Percentiles rank a stretch among this genome's conserved stretches.
Conservation (phyloP, 1,284 basidiomycete species). For the Heterobasidion annosum region DNA sequence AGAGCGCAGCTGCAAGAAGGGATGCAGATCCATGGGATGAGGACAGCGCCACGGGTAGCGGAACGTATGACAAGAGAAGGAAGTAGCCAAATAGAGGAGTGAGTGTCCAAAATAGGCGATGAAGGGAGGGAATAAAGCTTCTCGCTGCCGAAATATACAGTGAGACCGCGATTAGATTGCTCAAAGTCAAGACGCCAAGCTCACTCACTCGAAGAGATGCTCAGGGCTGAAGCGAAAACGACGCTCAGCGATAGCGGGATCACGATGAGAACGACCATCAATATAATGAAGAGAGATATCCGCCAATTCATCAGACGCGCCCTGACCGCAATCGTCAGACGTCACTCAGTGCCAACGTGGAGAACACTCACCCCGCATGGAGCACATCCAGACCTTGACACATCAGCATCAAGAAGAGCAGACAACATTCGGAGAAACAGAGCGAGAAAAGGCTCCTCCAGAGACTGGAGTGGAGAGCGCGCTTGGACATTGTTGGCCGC, state of each 20-base stretch:
- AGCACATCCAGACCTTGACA: conserved; percentile 50
- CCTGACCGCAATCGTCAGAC: conserved; percentile 21
- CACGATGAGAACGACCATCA: conserved; percentile 46
- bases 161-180: not conserved
- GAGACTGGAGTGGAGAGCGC: conserved; percentile 41
- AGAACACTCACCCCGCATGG: conserved; percentile 35
- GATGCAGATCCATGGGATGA: conserved; percentile 17
- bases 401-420: conserved; percentile 58
- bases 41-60: conserved; percentile 44
- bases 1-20: conserved; percentile 35
- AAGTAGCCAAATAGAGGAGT: conserved; percentile 49
- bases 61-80: conserved; percentile 53
- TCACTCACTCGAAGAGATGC: conserved; percentile 3
- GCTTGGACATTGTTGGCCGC: conserved; percentile 14
- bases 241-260: conserved; percentile 55
- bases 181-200: not conserved
- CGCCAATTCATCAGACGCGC: conserved; percentile 57
- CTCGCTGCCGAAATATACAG: conserved; percentile 6
- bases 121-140: conserved; percentile 17
- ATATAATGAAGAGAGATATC: conserved; percentile 47
- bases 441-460: conserved; percentile 50
- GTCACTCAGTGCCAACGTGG: not conserved
- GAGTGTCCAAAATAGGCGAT: conserved; percentile 33
- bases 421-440: conserved; percentile 61
- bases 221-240: conserved; percentile 34